These are phyloP conservation scores for Tricholoma matsutake DNA, from an alignment of 768 basidiomycete genomes.

Conservation along the genomic window DNA sequence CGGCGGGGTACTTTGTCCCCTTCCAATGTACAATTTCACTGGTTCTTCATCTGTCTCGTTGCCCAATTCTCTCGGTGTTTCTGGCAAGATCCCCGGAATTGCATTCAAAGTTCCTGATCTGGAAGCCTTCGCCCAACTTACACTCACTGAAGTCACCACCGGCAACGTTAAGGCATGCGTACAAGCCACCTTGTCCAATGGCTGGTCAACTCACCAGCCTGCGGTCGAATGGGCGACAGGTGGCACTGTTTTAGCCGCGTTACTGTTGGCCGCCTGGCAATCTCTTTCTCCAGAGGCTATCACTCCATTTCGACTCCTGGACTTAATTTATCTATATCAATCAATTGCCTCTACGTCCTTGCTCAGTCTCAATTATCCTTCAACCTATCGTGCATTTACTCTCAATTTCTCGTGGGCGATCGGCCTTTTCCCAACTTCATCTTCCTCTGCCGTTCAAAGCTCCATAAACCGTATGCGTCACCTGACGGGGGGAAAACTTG, in stretches of 20 bases:
- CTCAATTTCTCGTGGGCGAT: slow-evolving; percentile 90
- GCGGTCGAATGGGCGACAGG: slow-evolving; percentile 80
- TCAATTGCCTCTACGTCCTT: slow-evolving; percentile 76
- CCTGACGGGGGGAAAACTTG: slow-evolving; percentile 74
- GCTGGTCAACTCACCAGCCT: slow-evolving; percentile 73
- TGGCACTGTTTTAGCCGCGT: slow-evolving; percentile 58
- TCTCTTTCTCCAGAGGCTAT: slow-evolving; percentile 55
- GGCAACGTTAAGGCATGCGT: slow-evolving; percentile 83
- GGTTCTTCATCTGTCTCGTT: slow-evolving; percentile 70
- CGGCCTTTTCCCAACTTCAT: slow-evolving; percentile 60
- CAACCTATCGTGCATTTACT: slow-evolving; percentile 74
- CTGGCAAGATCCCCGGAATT: slow-evolving; percentile 64
- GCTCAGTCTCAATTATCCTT: slow-evolving; percentile 84
- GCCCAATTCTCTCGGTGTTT: slow-evolving; percentile 55
- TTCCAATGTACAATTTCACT: slow-evolving; percentile 83
- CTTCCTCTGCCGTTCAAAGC: slow-evolving; percentile 59
- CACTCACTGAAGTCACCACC: slow-evolving; percentile 64
- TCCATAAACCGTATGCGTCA: slow-evolving; percentile 83
- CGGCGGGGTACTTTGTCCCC: slow-evolving; percentile 77
- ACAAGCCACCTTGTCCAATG: slow-evolving; percentile 89
- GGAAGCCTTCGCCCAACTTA: slow-evolving; percentile 83
- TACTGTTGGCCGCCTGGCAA: slow-evolving; percentile 61
- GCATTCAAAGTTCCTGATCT: slow-evolving; percentile 89
- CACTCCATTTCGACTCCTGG: slow-evolving; percentile 74
- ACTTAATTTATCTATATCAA: slow-evolving; percentile 82